A percentile compares a stretch with the other conserved stretches of the same genome.
Conservation (phyloP, 352 stramenopile species). For the Phytophthora tentaculata region DNA sequence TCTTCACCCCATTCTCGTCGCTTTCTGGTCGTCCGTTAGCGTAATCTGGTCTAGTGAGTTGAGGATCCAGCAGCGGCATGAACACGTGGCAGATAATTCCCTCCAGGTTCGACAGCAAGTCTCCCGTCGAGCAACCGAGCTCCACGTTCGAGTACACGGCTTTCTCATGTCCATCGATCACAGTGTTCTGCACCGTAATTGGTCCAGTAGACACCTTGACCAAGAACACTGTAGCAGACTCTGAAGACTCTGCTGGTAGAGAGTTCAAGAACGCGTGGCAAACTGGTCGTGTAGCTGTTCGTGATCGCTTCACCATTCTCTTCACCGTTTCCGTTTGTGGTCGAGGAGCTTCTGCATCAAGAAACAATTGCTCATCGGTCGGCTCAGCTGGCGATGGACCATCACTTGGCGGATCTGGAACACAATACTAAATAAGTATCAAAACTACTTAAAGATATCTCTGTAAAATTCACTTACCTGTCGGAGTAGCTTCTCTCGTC, state of each 20-base stretch:
- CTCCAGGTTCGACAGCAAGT: constrained; percentile 85
- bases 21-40: constrained; percentile 18
- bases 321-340: constrained; percentile 48
- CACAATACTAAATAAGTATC: background rate
- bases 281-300: constrained; percentile 55
- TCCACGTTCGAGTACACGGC: constrained; percentile 78
- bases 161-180: constrained; percentile 48
- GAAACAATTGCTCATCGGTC: constrained; percentile 79
- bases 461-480: constrained; percentile 13
- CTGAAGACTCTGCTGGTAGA: constrained; percentile 63
- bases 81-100: constrained; percentile 91
- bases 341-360: constrained; percentile 44
- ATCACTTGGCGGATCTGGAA: constrained; percentile 15
- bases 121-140: constrained; percentile 88
- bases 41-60: constrained; percentile 48
- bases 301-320: constrained; percentile 52
- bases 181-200: constrained; percentile 45
- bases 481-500: constrained; percentile 34
- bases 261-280: constrained; percentile 78
- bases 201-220: constrained; percentile 72
- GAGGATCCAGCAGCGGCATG: constrained; percentile 84
- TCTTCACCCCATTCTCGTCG: constrained; percentile 18
- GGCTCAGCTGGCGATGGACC: constrained; percentile 32
- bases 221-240: constrained; percentile 76
- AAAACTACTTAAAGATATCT: background rate